Base-by-base conservation (phyloP, 805 yeast genomes). In the Metschnikowia proteae region DNA sequence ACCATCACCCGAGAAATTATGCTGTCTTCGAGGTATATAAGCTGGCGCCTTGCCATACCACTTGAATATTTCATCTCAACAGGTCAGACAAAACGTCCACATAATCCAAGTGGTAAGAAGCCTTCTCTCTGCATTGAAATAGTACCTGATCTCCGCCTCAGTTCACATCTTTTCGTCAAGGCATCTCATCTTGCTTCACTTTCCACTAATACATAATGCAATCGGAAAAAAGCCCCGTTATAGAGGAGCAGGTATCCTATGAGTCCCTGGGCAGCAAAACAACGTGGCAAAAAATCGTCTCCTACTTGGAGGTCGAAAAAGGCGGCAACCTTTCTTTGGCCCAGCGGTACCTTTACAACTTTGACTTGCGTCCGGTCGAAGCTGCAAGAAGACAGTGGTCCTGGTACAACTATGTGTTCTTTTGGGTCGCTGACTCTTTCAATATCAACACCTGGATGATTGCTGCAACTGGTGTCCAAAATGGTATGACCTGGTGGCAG, bases 361-460 rank as follows among this genome's bases (percentile, higher is more conserved):
- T 76, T 56, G 97, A 89, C 68, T 74, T 89, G 59, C 79, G 81
- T 55, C 96, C 96, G 0, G 89, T 88, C 3, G 92, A 88, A 61
- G 74, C 67, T 11, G 78, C 70, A 3, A 80, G 96, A 59, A 75
- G 96, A 60, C 77, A 79, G n/a, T 89, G 97, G 97, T 70, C 79
- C 28, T 87, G 96, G 95, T 82, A 73, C 65, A 87, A 88, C 64
- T 89, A 71, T 62, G 82, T 86, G 10, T 81, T 79, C 54, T 86
- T 87, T 59, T 89, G 97, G 97, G 66, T 89, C 49, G 89, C 96
- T 0, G 97, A 89, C 63, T 83, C 96, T 30, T 87, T 89, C 71
- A 89, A 89, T 67, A 82, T 89, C 62, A 88, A 87, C 64, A 88
- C 96, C 5, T 88, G 92, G 89, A 90, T 86, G 71, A 88, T 89